Percentiles rank a stretch among this genome's conserved stretches.
Conservation (phyloP, 164 flowering plant genomes). For the Platanus orientalis region DNA sequence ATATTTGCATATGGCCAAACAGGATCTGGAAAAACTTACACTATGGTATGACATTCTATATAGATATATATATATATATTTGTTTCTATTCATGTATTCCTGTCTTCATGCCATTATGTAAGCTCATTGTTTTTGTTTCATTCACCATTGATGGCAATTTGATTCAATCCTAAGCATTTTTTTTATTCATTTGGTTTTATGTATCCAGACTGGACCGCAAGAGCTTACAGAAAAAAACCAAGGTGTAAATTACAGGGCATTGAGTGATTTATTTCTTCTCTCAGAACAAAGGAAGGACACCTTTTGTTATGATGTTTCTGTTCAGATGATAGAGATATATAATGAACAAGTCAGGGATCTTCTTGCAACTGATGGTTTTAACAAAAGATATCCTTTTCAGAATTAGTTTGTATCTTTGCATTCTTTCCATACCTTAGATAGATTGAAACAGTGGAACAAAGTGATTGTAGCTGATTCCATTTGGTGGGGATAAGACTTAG, state of each 20-base stretch:
- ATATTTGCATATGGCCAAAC: constrained; percentile 99
- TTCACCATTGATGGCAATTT: not conserved
- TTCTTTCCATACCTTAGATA: no score
- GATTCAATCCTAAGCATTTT: constrained; percentile 1
- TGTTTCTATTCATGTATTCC: not conserved
- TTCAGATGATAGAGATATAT: constrained; percentile 98
- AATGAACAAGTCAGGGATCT: constrained; percentile 99
- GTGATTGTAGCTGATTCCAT: no score
- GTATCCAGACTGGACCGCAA: constrained; percentile 74
- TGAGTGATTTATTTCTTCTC: constrained; percentile 75
- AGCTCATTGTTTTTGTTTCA: not conserved
- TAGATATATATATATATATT: no score
- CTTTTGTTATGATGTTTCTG: constrained; percentile 76
- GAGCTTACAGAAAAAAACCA: constrained; percentile 75
- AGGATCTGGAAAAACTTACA: constrained; percentile 94
- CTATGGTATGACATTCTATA: constrained; percentile 65
- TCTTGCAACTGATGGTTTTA: constrained; percentile 73
- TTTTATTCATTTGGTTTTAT: constrained; percentile 12
- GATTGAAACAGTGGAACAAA: no score
- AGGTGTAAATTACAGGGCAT: constrained; percentile 94
- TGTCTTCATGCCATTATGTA: not conserved
- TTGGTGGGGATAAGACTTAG: no score
- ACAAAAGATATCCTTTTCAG: constrained; percentile 93
- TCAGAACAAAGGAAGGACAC: constrained; percentile 83
- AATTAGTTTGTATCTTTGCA: no score